phyloP scores from a whole-genome alignment of 805 yeast genomes.

The Wickerhamiella azymoides region DNA sequence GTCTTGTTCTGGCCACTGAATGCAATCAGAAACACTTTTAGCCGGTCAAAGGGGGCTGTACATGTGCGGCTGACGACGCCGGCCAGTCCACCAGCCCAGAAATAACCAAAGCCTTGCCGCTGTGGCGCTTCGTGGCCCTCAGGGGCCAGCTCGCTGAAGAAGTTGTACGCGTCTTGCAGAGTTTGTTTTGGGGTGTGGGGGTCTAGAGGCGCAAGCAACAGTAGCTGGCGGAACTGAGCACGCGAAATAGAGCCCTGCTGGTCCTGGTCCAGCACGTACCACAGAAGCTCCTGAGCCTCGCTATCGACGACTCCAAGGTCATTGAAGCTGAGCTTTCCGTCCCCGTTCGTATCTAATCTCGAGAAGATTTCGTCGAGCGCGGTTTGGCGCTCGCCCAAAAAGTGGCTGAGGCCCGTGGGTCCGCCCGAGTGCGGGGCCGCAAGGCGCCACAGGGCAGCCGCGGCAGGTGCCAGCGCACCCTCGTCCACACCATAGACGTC shows the following conservation, averaged over 20 bases:
- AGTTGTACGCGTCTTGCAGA: constrained; percentile 66
- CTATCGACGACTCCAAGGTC: constrained; percentile 1
- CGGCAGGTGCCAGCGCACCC: not conserved
- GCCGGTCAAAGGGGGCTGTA: constrained; percentile 93
- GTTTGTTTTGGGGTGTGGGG: constrained; percentile 27
- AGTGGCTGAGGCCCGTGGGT: not conserved
- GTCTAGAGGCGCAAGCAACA: constrained; percentile 57
- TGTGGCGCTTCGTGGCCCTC: constrained; percentile 39
- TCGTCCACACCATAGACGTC: not conserved
- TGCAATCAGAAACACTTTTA: constrained; percentile 87
- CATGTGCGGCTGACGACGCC: constrained; percentile 94
- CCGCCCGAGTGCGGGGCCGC: not conserved
- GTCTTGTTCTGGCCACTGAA: constrained; percentile 34
- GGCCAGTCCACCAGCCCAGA: constrained; percentile 86
- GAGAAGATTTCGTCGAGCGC: not conserved
- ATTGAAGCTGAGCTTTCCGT: not conserved
- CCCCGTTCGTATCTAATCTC: not conserved
- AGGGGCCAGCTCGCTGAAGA: constrained; percentile 42
- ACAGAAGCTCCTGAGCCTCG: constrained; percentile 24
- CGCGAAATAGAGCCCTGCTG: constrained; percentile 58
- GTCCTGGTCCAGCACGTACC: constrained; percentile 40
- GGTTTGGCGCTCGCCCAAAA: not conserved
- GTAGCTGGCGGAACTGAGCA: constrained; percentile 74
- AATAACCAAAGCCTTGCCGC: constrained; percentile 75
- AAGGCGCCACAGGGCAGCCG: not conserved